A percentile compares a stretch with the other conserved stretches of the same genome.
Evolutionary conservation across 257 asterid species (phyloP).

Genomic region (Capsicum pubescens): DNA sequence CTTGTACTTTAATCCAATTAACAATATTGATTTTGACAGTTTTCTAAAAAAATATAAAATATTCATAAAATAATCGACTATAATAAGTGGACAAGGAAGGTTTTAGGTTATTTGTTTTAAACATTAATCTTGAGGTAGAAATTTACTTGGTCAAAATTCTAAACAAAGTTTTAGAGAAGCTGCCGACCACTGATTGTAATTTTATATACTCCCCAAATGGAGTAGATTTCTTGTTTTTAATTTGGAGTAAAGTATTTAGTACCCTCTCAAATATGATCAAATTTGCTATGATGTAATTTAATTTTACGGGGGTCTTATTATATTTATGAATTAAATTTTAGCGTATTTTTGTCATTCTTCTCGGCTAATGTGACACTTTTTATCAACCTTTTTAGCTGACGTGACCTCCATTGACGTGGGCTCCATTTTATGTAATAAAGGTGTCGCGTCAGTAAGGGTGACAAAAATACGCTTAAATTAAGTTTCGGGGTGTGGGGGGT

Average conservation of each 20-base stretch:
- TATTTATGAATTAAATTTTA: too few relatives aligned
- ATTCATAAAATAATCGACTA: neutral
- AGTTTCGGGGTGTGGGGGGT: too few relatives aligned
- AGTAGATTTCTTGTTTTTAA: neutral
- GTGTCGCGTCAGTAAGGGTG: too few relatives aligned
- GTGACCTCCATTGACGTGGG: too few relatives aligned
- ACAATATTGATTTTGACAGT: constrained; percentile 6
- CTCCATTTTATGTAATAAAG: too few relatives aligned
- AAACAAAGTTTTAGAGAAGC: neutral
- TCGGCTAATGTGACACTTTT: too few relatives aligned
- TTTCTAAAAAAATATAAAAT: neutral
- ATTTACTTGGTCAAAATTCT: neutral
- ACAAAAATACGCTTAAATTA: too few relatives aligned
- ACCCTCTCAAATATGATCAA: too few relatives aligned
- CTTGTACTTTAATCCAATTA: constrained; percentile 20
- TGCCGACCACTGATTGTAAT: neutral
- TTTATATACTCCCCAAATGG: neutral
- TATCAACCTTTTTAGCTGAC: too few relatives aligned
- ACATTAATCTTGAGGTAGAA: constrained; percentile 4
- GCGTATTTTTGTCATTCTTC: too few relatives aligned
- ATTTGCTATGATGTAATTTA: too few relatives aligned
- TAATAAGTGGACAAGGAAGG: neutral
- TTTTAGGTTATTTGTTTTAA: neutral
- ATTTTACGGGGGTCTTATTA: too few relatives aligned
- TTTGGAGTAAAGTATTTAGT: neutral